Evolutionary conservation across 106 monocot genomes (phyloP).

Genomic region (Phalaenopsis equestris): DNA sequence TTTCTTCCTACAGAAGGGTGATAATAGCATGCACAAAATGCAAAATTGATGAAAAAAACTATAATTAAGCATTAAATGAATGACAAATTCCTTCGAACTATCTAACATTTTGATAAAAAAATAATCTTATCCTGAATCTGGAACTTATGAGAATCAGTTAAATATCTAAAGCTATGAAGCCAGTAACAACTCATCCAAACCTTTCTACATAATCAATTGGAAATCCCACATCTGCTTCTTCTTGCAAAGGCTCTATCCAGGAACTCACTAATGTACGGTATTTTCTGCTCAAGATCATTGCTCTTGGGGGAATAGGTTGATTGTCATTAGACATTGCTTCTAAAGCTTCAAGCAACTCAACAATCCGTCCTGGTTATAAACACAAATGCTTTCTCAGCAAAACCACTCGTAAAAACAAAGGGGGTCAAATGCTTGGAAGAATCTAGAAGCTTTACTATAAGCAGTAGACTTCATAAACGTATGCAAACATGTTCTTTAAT

Average conservation of each 20-base stretch:
- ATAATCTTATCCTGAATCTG: not conserved
- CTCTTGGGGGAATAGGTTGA: conserved; percentile 70
- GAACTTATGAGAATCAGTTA: not conserved
- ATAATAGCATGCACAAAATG: not conserved
- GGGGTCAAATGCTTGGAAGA: not conserved
- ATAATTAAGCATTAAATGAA: not conserved
- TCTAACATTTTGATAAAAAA: not conserved
- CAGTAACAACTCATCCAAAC: conserved; percentile 23
- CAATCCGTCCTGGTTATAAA: conserved; percentile 68
- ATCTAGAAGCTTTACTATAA: not conserved
- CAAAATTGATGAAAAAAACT: not conserved
- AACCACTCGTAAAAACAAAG: conserved; percentile 13
- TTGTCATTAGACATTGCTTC: conserved; percentile 87
- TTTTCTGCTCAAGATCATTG: conserved; percentile 95
- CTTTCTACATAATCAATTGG: conserved; percentile 98
- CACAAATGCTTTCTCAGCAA: conserved; percentile 35
- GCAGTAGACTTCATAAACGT: not conserved
- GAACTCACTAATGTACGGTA: conserved; percentile 94
- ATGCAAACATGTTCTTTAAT: not conserved
- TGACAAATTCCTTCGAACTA: not conserved
- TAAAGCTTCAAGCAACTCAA: conserved; percentile 91
- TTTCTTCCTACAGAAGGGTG: not conserved
- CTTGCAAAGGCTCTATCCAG: conserved; percentile 98
- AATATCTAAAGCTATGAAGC: conserved; percentile 2
- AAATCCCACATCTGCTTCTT: conserved; percentile 93